phyloP scores from a whole-genome alignment of 306 rosid genomes.

The Echinosophora koreensis region DNA sequence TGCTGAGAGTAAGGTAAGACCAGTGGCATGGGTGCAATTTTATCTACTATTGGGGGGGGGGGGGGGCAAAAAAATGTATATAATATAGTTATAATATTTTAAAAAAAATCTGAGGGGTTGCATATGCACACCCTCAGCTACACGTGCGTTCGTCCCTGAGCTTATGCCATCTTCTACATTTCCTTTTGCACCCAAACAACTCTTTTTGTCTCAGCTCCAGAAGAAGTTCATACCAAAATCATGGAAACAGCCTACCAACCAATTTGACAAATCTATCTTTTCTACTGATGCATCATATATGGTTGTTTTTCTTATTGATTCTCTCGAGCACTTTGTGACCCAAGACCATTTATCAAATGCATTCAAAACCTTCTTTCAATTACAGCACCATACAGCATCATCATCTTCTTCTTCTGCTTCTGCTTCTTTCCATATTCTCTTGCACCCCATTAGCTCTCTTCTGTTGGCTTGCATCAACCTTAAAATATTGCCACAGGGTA shows the following conservation, averaged over 20 bases:
- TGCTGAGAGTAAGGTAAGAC: too few relatives aligned
- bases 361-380: constrained; percentile 60
- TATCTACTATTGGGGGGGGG: too few relatives aligned
- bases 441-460: constrained; percentile 66
- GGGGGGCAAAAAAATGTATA: too few relatives aligned
- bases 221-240: constrained; percentile 57
- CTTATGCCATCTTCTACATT: constrained; percentile 47
- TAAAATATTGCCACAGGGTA: constrained; percentile 63
- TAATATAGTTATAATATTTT: too few relatives aligned
- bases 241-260: constrained; percentile 58
- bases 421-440: constrained; percentile 46
- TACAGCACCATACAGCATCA: constrained; percentile 50
- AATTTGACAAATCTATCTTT: constrained; percentile 40
- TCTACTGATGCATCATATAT: constrained; percentile 48
- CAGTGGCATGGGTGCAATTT: too few relatives aligned
- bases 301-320: constrained; percentile 64
- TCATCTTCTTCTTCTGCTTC: neutral
- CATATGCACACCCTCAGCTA: too few relatives aligned
- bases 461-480: constrained; percentile 60
- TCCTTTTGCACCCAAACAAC: constrained; percentile 43
- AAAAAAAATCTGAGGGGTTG: too few relatives aligned
- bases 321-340: constrained; percentile 57
- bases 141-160: too few relatives aligned
- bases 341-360: constrained; percentile 67
- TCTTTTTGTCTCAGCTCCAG: constrained; percentile 52